Evolutionary conservation across 2,329 filamentous ascomycete genomes (phyloP), one percentile per base, ranked within the genome.

Genomic region (Decorospora gaudefroyi): DNA sequence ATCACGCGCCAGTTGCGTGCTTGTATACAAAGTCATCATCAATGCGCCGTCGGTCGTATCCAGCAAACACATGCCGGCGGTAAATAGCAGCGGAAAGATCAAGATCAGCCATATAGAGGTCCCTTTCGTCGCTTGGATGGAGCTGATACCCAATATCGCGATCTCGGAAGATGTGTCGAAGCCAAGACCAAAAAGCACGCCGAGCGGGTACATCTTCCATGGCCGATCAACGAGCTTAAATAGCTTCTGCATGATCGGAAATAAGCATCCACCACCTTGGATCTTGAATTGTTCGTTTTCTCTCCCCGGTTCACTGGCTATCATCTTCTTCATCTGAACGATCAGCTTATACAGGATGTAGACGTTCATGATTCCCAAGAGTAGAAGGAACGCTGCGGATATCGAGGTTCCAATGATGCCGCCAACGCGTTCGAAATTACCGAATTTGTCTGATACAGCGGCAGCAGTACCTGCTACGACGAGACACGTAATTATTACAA

Each of bases 101-200:
- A 97, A 70, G 48, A 97, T 97, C 10, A 96, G 75, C 93, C 93
- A 99, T 47, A 97, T 86, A 21, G 85, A 89, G 0, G 90, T 96
- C 1, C 92, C 92, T 49, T 87, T 79, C 0, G 90, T 84, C 0
- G 87, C 91, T 61, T 96, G 87, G 1, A 99, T 84, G 19, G 87
- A 90, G 0, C 89, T 87, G 52, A 97, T 95, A 0, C 92, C 93
- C 0, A 99, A 73, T 6, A 99, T 79, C 0, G 93, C 92, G 61
- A 97, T 88, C 69, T 99, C 92, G 6, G 89, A 95, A 27, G 88
- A 95, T 0, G 93, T 97, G 67, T 97, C 93, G 67, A 99, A 97
- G 0, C 92, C 93, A 0, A 97, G 77, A 0, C 92, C 93, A 43
- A 77, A 97, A 4, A 97, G 74, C 0, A 97, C 78, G 0, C 92